Evolutionary conservation across 176 grass and related monocot genomes (phyloP).

Genomic region (Carex scoparia): DNA sequence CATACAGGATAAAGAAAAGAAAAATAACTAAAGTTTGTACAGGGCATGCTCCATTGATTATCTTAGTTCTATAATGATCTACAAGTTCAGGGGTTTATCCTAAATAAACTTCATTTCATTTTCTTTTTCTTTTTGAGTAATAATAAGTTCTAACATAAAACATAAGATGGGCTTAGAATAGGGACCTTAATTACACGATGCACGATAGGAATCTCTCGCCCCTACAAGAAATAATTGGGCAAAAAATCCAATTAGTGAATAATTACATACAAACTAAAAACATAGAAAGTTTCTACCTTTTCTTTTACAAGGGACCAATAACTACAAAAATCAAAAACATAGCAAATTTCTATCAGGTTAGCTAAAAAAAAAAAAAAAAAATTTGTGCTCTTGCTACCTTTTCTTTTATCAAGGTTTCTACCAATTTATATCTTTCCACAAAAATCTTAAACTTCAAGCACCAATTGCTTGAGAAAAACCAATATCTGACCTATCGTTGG

Average conservation of each 20-base stretch:
- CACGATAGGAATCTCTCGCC: constrained; percentile 78
- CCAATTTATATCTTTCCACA: too few species aligned
- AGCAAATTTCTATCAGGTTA: too few species aligned
- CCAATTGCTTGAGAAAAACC: background rate
- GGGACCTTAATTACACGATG: constrained; percentile 91
- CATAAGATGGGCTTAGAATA: background rate
- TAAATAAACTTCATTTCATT: background rate
- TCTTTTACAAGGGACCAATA: too few species aligned
- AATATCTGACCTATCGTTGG: background rate
- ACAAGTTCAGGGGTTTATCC: background rate
- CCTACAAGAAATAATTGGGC: constrained; percentile 35
- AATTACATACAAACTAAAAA: background rate
- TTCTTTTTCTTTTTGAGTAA: background rate
- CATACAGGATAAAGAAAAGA: background rate
- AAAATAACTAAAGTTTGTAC: background rate
- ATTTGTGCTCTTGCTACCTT: background rate
- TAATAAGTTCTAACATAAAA: background rate
- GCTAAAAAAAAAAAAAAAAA: too few species aligned
- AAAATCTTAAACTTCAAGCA: background rate
- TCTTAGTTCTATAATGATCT: background rate
- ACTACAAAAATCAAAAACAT: too few species aligned
- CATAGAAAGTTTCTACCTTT: background rate
- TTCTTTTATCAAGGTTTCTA: background rate
- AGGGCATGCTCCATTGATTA: background rate
- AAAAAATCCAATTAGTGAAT: background rate